Evolutionary conservation across 2,329 filamentous ascomycete genomes (phyloP).

Genomic region (Stachybotrys elegans): DNA sequence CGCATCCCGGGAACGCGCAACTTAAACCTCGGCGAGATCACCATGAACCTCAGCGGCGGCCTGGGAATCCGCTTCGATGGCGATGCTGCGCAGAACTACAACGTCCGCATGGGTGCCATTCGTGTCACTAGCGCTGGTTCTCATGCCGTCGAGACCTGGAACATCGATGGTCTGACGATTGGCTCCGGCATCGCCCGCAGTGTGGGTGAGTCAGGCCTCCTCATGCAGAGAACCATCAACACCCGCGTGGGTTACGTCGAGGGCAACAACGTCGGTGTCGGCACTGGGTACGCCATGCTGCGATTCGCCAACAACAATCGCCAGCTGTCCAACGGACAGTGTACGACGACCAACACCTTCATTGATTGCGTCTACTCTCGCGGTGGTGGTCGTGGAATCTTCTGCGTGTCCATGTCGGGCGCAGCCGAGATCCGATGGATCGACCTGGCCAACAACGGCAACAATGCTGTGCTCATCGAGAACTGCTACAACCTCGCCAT

Average conservation of each 20-base stretch:
- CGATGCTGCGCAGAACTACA: not conserved
- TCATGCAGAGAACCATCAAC: not conserved
- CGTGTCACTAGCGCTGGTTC: not conserved
- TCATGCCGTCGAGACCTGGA: constrained; percentile 1
- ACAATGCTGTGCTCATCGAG: constrained; percentile 3
- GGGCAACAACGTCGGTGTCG: constrained; percentile 1
- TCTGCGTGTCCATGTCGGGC: constrained; percentile 1
- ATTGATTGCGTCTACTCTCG: not conserved
- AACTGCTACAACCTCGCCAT: constrained; percentile 4
- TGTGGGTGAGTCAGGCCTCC: not conserved
- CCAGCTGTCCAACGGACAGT: not conserved
- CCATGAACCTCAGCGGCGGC: not conserved
- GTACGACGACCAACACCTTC: constrained; percentile 2
- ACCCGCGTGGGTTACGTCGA: not conserved
- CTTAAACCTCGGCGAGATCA: not conserved
- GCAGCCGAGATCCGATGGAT: constrained; percentile 1
- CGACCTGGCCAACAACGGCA: constrained; percentile 1
- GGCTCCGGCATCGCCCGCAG: not conserved
- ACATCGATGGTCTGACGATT: constrained; percentile 2
- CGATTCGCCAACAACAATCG: constrained; percentile 2
- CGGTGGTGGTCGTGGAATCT: constrained; percentile 1
- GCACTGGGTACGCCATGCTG: constrained; percentile 2
- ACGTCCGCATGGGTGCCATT: constrained; percentile 1
- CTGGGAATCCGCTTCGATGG: constrained; percentile 2
- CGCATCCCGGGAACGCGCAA: not conserved